Base-by-base conservation (phyloP, 2,329 filamentous ascomycete species). In the Pseudocercospora pini-densiflorae region DNA sequence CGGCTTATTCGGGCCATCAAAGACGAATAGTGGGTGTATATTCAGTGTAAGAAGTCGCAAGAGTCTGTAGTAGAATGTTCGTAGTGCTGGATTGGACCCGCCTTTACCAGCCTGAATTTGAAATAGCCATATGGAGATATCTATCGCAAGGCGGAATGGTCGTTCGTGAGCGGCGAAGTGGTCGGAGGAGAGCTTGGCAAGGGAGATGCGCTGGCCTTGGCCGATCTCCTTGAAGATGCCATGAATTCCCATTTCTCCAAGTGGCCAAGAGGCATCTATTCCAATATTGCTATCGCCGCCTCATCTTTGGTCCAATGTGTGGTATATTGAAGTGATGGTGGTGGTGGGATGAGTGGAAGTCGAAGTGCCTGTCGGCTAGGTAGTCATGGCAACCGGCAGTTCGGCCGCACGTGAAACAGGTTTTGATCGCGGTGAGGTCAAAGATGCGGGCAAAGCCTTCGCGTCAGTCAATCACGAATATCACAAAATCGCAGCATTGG, bases 111-210 rank as follows among this genome's bases (percentile, higher is more conserved):
- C 90, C 76, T 97, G 93, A 12, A 90, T 90, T 76, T 99, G 95
- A 76, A 97, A 98, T 53, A 97, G 91, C 95, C 95, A 99, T 76
- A 99, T 98, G 2, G 93, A 93, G 72, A 97, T 91, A 77, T 99
- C 95, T 70, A 99, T 91, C 45, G 95, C 95, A 55, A 99, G 85
- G 47, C 94, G 90, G 47, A 98, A 83, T 0, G 94, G 94, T 1
- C 90, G 86, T 24, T 87, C 86, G 10, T 88, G 88, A 62, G 85
- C 80, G 74, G 93, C 88, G 70, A 96, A 87, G 72, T 92, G 90
- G 57, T 93, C 88, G 54, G 93, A 85, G 31, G 94, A 91, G 59
- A 98, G 86, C 76, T 92, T 96, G 36, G 92, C 88, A 9, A 99
- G 85, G 19, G 95, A 90, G 62, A 96, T 84, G 66, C 94, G 88